Conservation (phyloP, 495 filamentous ascomycete genomes). For the Baudoinia panamericana region DNA sequence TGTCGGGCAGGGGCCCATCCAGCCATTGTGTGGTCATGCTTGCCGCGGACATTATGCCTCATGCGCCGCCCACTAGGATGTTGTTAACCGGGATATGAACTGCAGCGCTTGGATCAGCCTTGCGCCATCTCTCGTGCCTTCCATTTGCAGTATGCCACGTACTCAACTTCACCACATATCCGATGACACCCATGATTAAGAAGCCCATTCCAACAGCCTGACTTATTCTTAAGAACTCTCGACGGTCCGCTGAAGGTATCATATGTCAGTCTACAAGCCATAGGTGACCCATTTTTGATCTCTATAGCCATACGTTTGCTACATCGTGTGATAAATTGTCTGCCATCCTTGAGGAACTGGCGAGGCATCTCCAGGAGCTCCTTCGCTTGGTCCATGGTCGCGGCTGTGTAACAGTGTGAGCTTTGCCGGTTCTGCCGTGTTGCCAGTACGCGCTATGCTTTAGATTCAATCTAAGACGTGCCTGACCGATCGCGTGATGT, state of each 20-base stretch:
- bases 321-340: conserved; percentile 69
- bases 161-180: conserved; percentile 92
- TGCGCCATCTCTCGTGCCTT: not conserved
- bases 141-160: conserved; percentile 25
- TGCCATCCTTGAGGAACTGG: conserved; percentile 71
- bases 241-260: conserved; percentile 50
- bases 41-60: no score
- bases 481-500: no score
- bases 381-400: conserved; percentile 49
- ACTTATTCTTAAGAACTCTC: conserved; percentile 75
- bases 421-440: not conserved
- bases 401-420: not conserved
- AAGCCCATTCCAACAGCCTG: conserved; percentile 93
- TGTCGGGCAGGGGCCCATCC: no score
- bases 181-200: conserved; percentile 73
- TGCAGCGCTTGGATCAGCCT: conserved; percentile 18
- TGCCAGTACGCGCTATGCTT: no score
- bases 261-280: no score
- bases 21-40: not conserved
- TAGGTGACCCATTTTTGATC: no score
- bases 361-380: conserved; percentile 69
- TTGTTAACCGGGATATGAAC: conserved; percentile 79
- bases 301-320: conserved; percentile 66
- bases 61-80: conserved; percentile 61
- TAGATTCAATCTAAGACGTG: no score